Conservation (phyloP, 1,139 yeast genomes). For the Kodamaea suecica region DNA sequence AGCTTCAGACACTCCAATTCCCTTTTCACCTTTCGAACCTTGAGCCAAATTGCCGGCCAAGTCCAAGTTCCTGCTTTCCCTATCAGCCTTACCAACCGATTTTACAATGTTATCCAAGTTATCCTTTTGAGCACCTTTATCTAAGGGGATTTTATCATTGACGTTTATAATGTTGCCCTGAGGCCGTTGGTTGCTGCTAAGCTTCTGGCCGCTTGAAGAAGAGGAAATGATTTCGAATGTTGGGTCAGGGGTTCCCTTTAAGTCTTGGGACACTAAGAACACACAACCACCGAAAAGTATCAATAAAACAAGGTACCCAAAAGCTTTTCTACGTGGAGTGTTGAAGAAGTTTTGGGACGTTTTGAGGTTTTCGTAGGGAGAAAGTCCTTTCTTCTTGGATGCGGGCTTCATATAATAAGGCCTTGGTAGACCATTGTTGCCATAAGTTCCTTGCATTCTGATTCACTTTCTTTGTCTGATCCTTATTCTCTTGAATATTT, state of each 20-base stretch:
- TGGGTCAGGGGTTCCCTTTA: slow-evolving; percentile 29
- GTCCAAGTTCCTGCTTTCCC: slow-evolving; percentile 30
- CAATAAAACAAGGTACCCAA: slow-evolving; percentile 40
- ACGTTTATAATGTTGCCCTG: background rate
- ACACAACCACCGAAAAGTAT: slow-evolving; percentile 35
- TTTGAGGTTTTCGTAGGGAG: slow-evolving; percentile 39
- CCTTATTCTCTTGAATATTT: slow-evolving; percentile 1
- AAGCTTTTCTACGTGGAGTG: slow-evolving; percentile 35
- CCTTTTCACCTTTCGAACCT: slow-evolving; percentile 44
- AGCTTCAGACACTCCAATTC: slow-evolving; percentile 43
- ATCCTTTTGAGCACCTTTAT: slow-evolving; percentile 14
- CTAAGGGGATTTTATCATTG: background rate
- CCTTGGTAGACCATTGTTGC: slow-evolving; percentile 44
- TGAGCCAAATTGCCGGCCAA: slow-evolving; percentile 43
- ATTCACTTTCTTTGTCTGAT: background rate
- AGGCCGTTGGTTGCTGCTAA: slow-evolving; percentile 10
- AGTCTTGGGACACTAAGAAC: slow-evolving; percentile 38
- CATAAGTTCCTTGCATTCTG: slow-evolving; percentile 46
- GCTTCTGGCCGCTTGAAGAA: slow-evolving; percentile 3
- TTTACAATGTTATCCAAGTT: slow-evolving; percentile 26
- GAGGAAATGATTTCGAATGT: slow-evolving; percentile 29
- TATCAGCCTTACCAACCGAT: slow-evolving; percentile 25
- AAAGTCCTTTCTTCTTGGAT: slow-evolving; percentile 26
- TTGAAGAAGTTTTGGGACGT: slow-evolving; percentile 28
- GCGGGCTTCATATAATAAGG: slow-evolving; percentile 50